Base-by-base conservation (phyloP, 2,329 filamentous ascomycete species). In the Sporothrix globosa region DNA sequence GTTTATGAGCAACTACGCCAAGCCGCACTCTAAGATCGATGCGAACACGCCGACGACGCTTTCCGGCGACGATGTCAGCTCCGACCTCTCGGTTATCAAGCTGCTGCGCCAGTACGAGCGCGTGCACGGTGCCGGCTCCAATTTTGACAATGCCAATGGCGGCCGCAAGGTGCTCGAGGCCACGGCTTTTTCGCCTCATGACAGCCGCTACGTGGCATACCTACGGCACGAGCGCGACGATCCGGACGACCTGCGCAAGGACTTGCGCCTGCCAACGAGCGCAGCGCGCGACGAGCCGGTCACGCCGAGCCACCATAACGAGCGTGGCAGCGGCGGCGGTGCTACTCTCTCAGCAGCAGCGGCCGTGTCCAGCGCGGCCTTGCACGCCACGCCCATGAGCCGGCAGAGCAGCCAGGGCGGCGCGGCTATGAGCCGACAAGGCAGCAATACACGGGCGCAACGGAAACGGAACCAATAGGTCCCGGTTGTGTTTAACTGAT, bases 31-130 rank as follows among this genome's bases (percentile, higher is more conserved):
- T 58, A 82, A 84, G 71, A 82, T 82, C 14, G 87, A 88, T 71
- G 84, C 85, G 72, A 88, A 87, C 76, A 86, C 85, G 44, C 86
- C 86, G 1, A 81, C 82, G 0, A 79, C 82, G 19, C 79, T 88
- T 30, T 81, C 82, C 14, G 76, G 80, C 6, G 85, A 87, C 50
- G 86, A 88, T 70, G 81, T 87, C 56, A 79, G 80, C 44, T 84
- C 84, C 9, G 88, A 89, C 68, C 78, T 89, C 39, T 81, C 84
- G 11, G 83, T 90, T 63, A 87, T 90, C 81, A 84, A 84, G 48
- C 82, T 85, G 72, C 84, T 87, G 74, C 84, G 84, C 76, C 83
- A 85, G 73, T 89, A 88, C 73, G 84, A 86, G 75, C 80, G 82
- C 70, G 79, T 79, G 4, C 82, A 87, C 75, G 86, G 85, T 72